Percentiles rank a stretch among this genome's conserved stretches.
Conservation (phyloP, 805 yeast genomes). For the Teunomyces atbi region DNA sequence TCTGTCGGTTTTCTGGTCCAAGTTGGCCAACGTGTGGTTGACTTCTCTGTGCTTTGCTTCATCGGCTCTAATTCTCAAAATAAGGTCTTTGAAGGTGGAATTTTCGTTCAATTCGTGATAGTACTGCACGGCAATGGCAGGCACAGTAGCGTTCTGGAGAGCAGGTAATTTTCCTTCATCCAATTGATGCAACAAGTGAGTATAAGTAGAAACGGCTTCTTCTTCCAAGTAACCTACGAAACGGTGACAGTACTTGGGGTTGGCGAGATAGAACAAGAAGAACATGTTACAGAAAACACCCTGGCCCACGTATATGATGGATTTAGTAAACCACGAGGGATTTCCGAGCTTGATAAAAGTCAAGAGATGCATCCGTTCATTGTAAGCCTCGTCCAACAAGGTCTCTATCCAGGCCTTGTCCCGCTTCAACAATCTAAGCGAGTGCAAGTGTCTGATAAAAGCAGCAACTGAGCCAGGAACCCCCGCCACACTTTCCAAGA, state of each 20-base stretch:
- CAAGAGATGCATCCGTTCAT: constrained; percentile 73
- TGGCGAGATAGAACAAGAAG: constrained; percentile 55
- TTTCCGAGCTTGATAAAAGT: constrained; percentile 64
- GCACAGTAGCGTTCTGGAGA: constrained; percentile 45
- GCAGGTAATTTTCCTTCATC: constrained; percentile 50
- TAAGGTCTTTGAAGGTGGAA: constrained; percentile 56
- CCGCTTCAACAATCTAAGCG: constrained; percentile 57
- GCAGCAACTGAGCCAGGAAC: constrained; percentile 82
- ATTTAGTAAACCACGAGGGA: constrained; percentile 57
- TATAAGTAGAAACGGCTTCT: constrained; percentile 70
- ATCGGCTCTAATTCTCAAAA: constrained; percentile 66
- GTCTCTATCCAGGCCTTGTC: constrained; percentile 79
- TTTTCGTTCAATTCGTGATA: constrained; percentile 55
- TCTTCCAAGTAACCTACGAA: constrained; percentile 79
- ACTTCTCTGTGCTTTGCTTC: constrained; percentile 81
- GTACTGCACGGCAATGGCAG: constrained; percentile 60
- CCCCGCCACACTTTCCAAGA: constrained; percentile 71
- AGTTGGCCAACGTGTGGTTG: constrained; percentile 71
- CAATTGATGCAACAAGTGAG: constrained; percentile 56
- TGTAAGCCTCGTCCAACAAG: constrained; percentile 70
- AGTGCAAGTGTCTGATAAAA: constrained; percentile 65
- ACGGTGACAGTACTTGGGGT: constrained; percentile 67
- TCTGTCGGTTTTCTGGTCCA: constrained; percentile 52
- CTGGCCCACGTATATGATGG: constrained; percentile 59
- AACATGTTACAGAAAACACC: constrained; percentile 69